Evolutionary conservation across 805 yeast species (phyloP), one percentile per base, ranked within the genome.

Genomic region (Dipodascus geniculatus): DNA sequence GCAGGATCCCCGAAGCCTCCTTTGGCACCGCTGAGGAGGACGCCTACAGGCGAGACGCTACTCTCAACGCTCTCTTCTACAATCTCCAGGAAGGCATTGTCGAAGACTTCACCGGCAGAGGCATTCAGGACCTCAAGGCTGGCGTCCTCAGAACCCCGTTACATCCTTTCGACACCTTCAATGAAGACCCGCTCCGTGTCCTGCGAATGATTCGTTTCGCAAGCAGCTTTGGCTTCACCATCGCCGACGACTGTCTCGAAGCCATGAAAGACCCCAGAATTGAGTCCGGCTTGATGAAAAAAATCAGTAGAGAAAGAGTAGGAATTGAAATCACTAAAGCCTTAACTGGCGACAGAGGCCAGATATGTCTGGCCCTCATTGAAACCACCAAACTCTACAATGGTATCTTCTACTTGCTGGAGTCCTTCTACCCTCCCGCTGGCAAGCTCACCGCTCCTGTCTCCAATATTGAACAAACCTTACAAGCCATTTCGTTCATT

Each of bases 181-280:
- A 83, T 49, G 99, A 93, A 64, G 99, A 93, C 67, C 99, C 99
- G 1, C 74, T 93, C 55, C 76, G 99, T 55, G 93, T 91, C 1
- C 68, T 93, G 54, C 74, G 99, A 57, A 70, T 93, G 54, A 78
- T 93, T 23, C 73, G 99, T 59, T 93, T 93, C 71, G 93, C 96
- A 0, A 75, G 87, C 33, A 79, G 87, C 54, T 87, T 85, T 63
- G 74, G 79, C 50, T 93, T 90, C 63, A 60, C 60, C 1, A 76
- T 93, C 31, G 95, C 82, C 6, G 60, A 65, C 0, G 76, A 74
- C 0, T 80, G 90, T 0, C 61, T 38, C 31, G 61, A 68, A 1
- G 85, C 91, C 0, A 89, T 93, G 96, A 71, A 66, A 35, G 73
- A 75, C 38, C 67, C 70, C 0, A 76, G 74, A 6, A 80, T 91